Base-by-base conservation (phyloP, 352 stramenopile species). In the Globisporangium takayamanum region DNA sequence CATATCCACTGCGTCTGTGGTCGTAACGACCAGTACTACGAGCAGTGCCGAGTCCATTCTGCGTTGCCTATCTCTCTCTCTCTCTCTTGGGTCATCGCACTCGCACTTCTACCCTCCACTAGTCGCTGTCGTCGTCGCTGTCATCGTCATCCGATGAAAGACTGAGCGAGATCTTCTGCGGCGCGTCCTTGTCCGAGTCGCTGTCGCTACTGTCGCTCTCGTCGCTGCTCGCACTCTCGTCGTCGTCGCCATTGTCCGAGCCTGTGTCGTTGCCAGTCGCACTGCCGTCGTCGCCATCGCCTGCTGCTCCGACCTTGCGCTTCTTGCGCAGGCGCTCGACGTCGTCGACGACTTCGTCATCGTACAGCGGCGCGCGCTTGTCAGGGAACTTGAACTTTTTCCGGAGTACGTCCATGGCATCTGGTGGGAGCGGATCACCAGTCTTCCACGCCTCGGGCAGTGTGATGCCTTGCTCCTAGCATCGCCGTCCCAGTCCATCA, bases 351-450 rank as follows among this genome's bases (percentile, higher is more conserved):
- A 89, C 73, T 46, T 91, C 81, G 59, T 91, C 81, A 50, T 88
- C 76, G 56, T 90, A 90, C 51, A 90, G 55, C 7, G 80, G 65
- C 14, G 68, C 60, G 8, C 81, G 76, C 68, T 91, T 89, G 37
- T 87, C 78, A 1, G 81, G 77, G 25, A 91, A 42, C 55, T 89
- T 89, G 58, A 93, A 85, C 64, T 90, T 91, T 59, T 88, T 87
- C 28, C 84, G 77, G 48, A 93, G 33, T 6, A 86, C 72, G 26
- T 93, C 84, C 80, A 91, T 90, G 4, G 74, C 79, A 15, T 90
- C 78, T 0, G 80, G 18, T 26, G 84, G 84, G 50, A 93, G 44
- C 14, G 84, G 69, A 30, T 92, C 78, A 16, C 79, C 80, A 0
- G 74, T 73, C 67, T 88, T 89, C 80, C 83, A 89, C 10, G 74